These are phyloP conservation scores for Athelia psychrophila DNA, from an alignment of 1,284 basidiomycete genomes.

Conservation along the genomic window DNA sequence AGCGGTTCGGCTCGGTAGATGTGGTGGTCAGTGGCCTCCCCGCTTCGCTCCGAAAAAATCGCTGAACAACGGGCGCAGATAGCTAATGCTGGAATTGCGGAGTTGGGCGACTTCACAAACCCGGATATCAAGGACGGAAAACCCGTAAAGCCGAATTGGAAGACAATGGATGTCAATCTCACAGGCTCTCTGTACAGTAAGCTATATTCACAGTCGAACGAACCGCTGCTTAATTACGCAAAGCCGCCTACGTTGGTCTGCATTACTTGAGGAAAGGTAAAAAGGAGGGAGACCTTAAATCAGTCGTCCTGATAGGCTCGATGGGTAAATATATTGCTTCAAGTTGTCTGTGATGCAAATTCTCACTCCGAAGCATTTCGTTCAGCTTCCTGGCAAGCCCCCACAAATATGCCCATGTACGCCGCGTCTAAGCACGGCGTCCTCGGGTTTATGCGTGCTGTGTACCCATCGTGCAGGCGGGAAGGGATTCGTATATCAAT, in stretches of 20 bases:
- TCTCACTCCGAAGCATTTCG: no score
- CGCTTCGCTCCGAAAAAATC: background rate
- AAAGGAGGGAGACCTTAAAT: conserved; percentile 34
- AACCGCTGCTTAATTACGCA: background rate
- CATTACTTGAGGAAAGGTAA: conserved; percentile 45
- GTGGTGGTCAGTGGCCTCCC: conserved; percentile 38
- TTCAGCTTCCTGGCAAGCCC: conserved; percentile 47
- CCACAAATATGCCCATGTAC: conserved; percentile 45
- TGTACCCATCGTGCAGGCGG: conserved; percentile 31
- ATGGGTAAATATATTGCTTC: conserved; percentile 35
- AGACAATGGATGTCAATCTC: conserved; percentile 52
- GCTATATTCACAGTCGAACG: conserved; percentile 10
- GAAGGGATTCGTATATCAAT: conserved; percentile 44
- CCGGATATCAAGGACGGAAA: conserved; percentile 33
- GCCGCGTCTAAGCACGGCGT: conserved; percentile 50
- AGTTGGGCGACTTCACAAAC: conserved; percentile 31
- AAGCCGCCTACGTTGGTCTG: conserved; percentile 47
- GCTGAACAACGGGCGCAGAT: conserved; percentile 28
- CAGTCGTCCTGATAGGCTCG: conserved; percentile 53
- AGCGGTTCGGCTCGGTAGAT: conserved; percentile 46
- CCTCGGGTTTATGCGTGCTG: conserved; percentile 51
- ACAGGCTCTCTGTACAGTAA: conserved; percentile 49
- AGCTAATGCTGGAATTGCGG: conserved; percentile 54
- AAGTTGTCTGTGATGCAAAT: conserved; percentile 4
- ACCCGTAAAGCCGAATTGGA: conserved; percentile 40